Evolutionary conservation across 495 filamentous ascomycete genomes (phyloP).

Genomic region (Penicillium fimorum): DNA sequence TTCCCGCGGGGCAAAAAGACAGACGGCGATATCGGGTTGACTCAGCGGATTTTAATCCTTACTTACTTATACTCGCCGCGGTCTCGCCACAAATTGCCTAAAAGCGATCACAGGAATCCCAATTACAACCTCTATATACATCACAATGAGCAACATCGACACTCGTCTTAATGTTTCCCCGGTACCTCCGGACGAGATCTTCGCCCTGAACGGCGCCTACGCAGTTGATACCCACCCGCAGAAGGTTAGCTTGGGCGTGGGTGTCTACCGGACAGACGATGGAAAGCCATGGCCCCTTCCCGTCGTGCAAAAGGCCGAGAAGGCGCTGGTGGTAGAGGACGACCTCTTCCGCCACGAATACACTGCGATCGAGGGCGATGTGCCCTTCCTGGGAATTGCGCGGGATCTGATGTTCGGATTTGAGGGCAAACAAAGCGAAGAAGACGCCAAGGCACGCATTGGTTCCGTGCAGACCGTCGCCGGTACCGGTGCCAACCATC

Average conservation of each 20-base stretch:
- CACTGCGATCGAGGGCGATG: slow-evolving; percentile 48
- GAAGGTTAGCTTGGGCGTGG: slow-evolving; percentile 50
- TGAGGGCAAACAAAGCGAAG: slow-evolving; percentile 28
- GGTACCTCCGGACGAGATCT: slow-evolving; percentile 50
- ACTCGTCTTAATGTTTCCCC: slow-evolving; percentile 37
- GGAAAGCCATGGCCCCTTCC: slow-evolving; percentile 54
- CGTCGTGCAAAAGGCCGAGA: slow-evolving; percentile 46
- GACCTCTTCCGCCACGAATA: slow-evolving; percentile 48
- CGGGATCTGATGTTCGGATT: slow-evolving; percentile 51
- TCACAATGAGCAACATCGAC: slow-evolving; percentile 35
- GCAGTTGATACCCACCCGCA: slow-evolving; percentile 40
- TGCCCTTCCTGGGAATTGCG: slow-evolving; percentile 41
- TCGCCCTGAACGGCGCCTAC: slow-evolving; percentile 46
- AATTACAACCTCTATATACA: slow-evolving; percentile 4
- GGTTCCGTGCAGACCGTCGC: slow-evolving; percentile 73
- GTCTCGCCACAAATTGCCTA: slow-evolving; percentile 6
- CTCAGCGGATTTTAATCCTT: slow-evolving; percentile 21
- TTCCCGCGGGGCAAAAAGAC: slow-evolving; percentile 29
- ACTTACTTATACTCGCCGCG: slow-evolving; percentile 12
- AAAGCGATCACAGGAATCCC: slow-evolving; percentile 2
- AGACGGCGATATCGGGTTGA: slow-evolving; percentile 33
- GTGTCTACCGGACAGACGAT: slow-evolving; percentile 53
- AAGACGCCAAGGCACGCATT: slow-evolving; percentile 39
- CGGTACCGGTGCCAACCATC: slow-evolving; percentile 86
- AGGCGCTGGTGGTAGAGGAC: slow-evolving; percentile 37